phyloP scores from a whole-genome alignment of 352 stramenopile species.

The Phytophthora litchii region DNA sequence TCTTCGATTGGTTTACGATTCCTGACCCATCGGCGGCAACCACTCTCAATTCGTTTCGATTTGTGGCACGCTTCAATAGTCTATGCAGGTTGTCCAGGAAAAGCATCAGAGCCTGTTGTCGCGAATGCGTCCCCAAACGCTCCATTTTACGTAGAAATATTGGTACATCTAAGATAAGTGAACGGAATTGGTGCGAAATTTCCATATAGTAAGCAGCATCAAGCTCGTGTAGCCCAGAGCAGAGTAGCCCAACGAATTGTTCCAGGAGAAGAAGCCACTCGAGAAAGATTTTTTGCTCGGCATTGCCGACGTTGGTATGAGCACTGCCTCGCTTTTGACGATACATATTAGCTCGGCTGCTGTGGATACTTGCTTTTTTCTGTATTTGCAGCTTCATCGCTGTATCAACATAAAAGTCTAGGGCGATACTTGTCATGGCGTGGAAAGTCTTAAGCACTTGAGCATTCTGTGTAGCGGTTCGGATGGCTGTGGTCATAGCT shows the following conservation, averaged over 20 bases:
- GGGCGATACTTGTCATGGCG: conserved; percentile 37
- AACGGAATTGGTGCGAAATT: conserved; percentile 35
- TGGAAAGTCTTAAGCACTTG: conserved; percentile 41
- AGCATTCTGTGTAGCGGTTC: conserved; percentile 38
- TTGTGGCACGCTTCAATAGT: conserved; percentile 45
- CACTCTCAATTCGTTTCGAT: conserved; percentile 52
- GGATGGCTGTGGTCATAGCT: conserved; percentile 34
- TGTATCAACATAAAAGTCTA: conserved; percentile 49
- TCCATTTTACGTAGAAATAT: conserved; percentile 52
- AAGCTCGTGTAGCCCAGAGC: conserved; percentile 46
- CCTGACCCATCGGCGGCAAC: conserved; percentile 43
- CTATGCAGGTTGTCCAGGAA: conserved; percentile 54
- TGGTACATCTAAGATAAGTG: conserved; percentile 39
- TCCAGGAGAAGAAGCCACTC: conserved; percentile 52
- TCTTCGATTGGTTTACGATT: conserved; percentile 42
- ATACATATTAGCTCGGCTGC: background rate
- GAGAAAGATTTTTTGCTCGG: conserved; percentile 10
- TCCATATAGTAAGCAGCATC: conserved; percentile 45
- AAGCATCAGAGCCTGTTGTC: conserved; percentile 36
- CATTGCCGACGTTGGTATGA: background rate
- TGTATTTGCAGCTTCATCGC: conserved; percentile 6
- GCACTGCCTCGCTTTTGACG: background rate
- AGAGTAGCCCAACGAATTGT: conserved; percentile 45
- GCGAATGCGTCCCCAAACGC: conserved; percentile 27
- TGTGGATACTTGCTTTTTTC: background rate